Percentiles rank a stretch among this genome's conserved stretches.
These are phyloP conservation scores for Vanilla planifolia DNA, from an alignment of 106 monocot genomes.

Conservation along the genomic window DNA sequence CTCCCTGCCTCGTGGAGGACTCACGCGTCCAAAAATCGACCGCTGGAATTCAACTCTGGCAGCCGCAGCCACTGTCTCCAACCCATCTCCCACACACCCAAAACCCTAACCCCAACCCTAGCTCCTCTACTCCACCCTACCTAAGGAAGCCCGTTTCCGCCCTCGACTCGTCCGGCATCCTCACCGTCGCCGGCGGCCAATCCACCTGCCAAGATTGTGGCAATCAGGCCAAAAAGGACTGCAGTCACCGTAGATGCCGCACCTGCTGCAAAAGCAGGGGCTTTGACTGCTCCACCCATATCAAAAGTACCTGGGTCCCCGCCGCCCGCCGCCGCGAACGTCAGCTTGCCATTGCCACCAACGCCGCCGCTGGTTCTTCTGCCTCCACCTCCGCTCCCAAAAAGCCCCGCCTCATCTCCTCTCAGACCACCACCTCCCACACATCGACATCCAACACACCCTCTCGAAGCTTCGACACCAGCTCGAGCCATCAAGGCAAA, in stretches of 20 bases:
- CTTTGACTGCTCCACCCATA: slow-evolving; percentile 68
- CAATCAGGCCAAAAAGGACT: slow-evolving; percentile 87
- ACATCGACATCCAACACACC: slow-evolving; percentile 58
- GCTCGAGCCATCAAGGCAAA: slow-evolving; percentile 45
- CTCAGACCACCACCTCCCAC: slow-evolving; percentile 39
- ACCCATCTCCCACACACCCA: slow-evolving; percentile 2
- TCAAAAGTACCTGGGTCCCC: slow-evolving; percentile 84
- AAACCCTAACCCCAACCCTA: slow-evolving; percentile 42
- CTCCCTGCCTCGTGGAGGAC: slow-evolving; percentile 25
- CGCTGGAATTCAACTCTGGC: slow-evolving; percentile 37
- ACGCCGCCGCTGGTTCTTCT: slow-evolving; percentile 12
- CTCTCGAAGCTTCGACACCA: slow-evolving; percentile 46
- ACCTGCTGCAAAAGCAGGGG: slow-evolving; percentile 76
- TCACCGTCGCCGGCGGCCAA: background rate
- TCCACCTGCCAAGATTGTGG: slow-evolving; percentile 73
- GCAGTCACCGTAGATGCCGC: slow-evolving; percentile 58
- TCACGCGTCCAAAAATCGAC: background rate
- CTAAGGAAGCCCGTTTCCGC: slow-evolving; percentile 15
- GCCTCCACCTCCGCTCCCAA: slow-evolving; percentile 35
- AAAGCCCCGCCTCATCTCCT: slow-evolving; percentile 41
- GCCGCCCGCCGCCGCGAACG: slow-evolving; percentile 71
- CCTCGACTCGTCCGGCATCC: slow-evolving; percentile 14
- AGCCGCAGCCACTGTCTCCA: slow-evolving; percentile 13
- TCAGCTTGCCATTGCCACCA: slow-evolving; percentile 14
- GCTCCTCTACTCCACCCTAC: slow-evolving; percentile 4